Evolutionary conservation across 108 stramenopile genomes (phyloP).

Genomic region (Nitzschia sp.): DNA sequence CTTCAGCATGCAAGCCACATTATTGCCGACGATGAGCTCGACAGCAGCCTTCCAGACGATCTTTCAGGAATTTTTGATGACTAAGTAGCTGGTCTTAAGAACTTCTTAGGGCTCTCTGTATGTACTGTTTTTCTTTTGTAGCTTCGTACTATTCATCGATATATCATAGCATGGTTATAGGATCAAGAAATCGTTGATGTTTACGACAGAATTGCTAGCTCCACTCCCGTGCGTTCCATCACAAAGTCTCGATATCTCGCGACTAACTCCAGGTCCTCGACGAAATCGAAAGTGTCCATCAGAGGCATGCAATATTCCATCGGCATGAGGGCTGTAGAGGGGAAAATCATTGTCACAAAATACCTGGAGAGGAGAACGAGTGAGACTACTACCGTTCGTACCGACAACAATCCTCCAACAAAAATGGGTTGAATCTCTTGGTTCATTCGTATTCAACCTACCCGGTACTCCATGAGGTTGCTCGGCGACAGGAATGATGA

Average conservation of each 20-base stretch:
- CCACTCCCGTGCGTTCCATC: conserved; percentile 15
- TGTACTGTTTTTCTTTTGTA: too few species aligned
- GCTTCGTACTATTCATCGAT: too few species aligned
- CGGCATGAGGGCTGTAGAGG: conserved; percentile 22
- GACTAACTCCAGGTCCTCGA: conserved; percentile 23
- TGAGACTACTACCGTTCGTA: neutral
- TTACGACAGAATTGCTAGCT: conserved; percentile 19
- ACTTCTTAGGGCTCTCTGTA: too few species aligned
- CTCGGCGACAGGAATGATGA: conserved; percentile 20
- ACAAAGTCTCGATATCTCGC: conserved; percentile 12
- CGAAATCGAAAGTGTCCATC: conserved; percentile 22
- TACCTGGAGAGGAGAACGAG: too few species aligned
- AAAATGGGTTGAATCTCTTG: too few species aligned
- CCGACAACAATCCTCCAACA: neutral
- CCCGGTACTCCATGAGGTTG: conserved; percentile 17
- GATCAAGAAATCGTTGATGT: too few species aligned
- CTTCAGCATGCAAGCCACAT: neutral
- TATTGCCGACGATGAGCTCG: neutral
- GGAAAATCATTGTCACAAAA: conserved; percentile 19
- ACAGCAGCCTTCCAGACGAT: conserved; percentile 3
- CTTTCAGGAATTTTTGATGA: conserved; percentile 18
- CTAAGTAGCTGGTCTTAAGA: neutral
- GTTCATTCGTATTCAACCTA: conserved; percentile 7
- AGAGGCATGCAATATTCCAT: conserved; percentile 28
- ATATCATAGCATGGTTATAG: too few species aligned